Base-by-base conservation (phyloP, 306 rosid genomes). In the Delonix regia region DNA sequence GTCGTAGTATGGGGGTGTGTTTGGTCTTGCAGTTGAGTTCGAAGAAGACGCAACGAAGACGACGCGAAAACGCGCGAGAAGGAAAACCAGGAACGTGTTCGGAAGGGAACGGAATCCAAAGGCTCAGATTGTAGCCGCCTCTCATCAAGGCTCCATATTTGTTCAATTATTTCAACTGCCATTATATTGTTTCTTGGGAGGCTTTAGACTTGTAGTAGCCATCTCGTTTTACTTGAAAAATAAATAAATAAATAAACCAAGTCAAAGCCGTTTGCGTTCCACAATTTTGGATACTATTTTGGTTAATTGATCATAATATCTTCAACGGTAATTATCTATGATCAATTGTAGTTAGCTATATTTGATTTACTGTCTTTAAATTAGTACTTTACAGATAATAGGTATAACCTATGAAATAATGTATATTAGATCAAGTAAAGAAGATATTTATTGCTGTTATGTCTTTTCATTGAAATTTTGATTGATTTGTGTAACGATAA, bases 41-140 rank as follows among this genome's bases (percentile, higher is more conserved):
- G 56, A n/a, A 84, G 93, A 57, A 81, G 83, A 75, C 78, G 86
- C 86, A 6, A 78, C 82, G 96, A 87, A 88, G 83, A 81, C 13
- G 73, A 73, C 49, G 28, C 77, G 97, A 87, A 89, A 82, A 83
- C 88, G 94, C 92, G 92, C 86, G 70, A 64, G 76, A 42, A 84
- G 41, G 27, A 65, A 62, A 69, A 33, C 45, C 41, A 33, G 22
- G 15, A 69, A 64, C 49, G 71, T 11, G 73, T 75, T 38, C 25
- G 30, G 0, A 8, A 56, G 36, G 6, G 0, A 4, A 55, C 19
- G 10, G 6, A 36, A 86, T 82, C 82, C 34, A 48, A 90, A 66
- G 95, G 91, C 38, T 67, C 33, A 63, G 42, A 76, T 73, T 71
- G 34, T 5, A 84, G 98, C 99, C 96, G 97, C 98, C 97, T 77